Conservation (phyloP, 169 alveolate species). For the Eimeria praecox region DNA sequence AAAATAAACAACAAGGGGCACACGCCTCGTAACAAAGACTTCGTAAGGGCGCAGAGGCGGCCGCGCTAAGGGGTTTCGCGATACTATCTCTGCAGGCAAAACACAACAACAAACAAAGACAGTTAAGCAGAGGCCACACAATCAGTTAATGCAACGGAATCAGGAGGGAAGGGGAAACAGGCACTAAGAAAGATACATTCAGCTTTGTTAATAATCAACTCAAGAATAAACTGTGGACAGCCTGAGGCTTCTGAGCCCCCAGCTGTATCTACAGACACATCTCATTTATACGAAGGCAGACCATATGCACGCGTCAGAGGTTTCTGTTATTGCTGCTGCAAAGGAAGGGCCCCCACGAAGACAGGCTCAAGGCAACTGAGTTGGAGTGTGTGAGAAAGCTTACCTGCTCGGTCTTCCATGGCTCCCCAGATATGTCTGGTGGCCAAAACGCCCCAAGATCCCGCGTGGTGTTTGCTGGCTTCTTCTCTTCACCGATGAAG, state of each 20-base stretch:
- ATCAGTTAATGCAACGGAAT: background rate
- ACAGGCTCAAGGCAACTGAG: background rate
- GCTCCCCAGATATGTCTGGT: background rate
- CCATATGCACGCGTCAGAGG: no score
- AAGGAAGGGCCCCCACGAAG: no score
- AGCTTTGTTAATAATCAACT: no score
- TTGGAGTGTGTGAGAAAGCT: no score
- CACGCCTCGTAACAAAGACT: slow-evolving; percentile 72
- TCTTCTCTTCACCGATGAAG: background rate
- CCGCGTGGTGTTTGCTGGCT: background rate
- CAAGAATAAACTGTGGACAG: no score
- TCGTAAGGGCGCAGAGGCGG: slow-evolving; percentile 76
- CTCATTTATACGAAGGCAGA: no score
- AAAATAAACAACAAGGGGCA: slow-evolving; percentile 69
- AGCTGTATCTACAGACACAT: no score
- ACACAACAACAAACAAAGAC: no score
- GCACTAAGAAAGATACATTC: no score
- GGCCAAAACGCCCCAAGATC: background rate
- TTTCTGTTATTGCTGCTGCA: no score
- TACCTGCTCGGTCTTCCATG: slow-evolving; percentile 42
- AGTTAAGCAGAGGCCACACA: background rate
- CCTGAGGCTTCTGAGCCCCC: no score
- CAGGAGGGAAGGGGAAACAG: background rate
- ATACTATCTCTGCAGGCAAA: slow-evolving; percentile 13
- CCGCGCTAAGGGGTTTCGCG: slow-evolving; percentile 52